These are phyloP conservation scores for Botryosphaeria agaves DNA, from an alignment of 2,329 filamentous ascomycete species.

Conservation along the genomic window DNA sequence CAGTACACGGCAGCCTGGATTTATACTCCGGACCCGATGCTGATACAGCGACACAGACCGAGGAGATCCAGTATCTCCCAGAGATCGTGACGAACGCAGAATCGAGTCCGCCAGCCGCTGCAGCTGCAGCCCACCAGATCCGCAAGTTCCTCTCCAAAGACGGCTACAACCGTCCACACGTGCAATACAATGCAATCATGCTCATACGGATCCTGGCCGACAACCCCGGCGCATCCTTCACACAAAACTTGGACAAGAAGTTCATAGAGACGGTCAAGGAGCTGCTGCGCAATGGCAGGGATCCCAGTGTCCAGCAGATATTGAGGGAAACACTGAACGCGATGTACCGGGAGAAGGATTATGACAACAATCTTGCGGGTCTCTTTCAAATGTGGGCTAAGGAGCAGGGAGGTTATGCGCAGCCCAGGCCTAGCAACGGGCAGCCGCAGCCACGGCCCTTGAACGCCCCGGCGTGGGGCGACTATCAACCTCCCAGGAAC, in stretches of 20 bases:
- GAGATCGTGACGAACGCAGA: conserved; percentile 90
- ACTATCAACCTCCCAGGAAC: conserved; percentile 1
- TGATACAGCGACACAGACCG: conserved; percentile 35
- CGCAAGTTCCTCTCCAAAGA: conserved; percentile 68
- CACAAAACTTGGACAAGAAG: conserved; percentile 72
- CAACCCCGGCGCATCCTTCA: conserved; percentile 82
- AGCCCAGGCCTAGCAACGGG: conserved; percentile 17
- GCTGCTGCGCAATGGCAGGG: conserved; percentile 51
- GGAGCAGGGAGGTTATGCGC: conserved; percentile 44
- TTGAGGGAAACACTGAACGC: conserved; percentile 72
- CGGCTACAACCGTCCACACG: conserved; percentile 44
- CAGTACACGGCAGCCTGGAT: too few species aligned
- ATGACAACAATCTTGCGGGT: conserved; percentile 56
- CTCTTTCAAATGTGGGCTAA: conserved; percentile 77
- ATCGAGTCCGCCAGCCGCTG: conserved; percentile 72
- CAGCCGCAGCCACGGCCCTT: conserved; percentile 9
- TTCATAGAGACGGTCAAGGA: conserved; percentile 65
- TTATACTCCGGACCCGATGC: conserved; percentile 2
- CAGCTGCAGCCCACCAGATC: conserved; percentile 63
- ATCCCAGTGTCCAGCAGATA: conserved; percentile 68
- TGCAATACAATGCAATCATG: conserved; percentile 95
- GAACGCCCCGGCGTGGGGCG: conserved; percentile 16
- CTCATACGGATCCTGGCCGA: conserved; percentile 79
- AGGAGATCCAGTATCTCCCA: conserved; percentile 84
- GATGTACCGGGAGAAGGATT: conserved; percentile 52